Evolutionary conservation across 148 eudicot genomes (phyloP).

Genomic region (Diospyros kaki): DNA sequence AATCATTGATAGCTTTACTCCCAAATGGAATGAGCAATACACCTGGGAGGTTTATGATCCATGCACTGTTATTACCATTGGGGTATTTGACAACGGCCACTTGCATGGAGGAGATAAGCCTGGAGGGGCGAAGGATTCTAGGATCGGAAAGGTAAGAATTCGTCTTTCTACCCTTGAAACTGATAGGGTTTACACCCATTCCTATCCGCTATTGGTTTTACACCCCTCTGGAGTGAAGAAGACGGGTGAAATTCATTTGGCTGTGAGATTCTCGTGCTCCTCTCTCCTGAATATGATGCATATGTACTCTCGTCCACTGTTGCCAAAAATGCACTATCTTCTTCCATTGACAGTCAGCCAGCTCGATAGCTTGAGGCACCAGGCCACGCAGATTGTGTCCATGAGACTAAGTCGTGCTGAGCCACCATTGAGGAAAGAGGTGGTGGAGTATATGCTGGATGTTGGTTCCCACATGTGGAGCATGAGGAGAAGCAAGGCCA

Average conservation of each 20-base stretch:
- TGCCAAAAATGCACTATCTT: slow-evolving; percentile 87
- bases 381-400: slow-evolving; percentile 72
- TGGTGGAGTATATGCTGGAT: slow-evolving; percentile 95
- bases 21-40: slow-evolving; percentile 97
- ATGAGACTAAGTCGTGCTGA: slow-evolving; percentile 64
- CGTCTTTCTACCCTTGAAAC: slow-evolving; percentile 76
- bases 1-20: slow-evolving; percentile 65
- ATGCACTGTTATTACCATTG: slow-evolving; percentile 86
- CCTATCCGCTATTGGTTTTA: slow-evolving; percentile 73
- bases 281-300: slow-evolving; percentile 73
- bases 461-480: slow-evolving; percentile 96
- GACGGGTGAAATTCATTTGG: slow-evolving; percentile 90
- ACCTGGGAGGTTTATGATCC: slow-evolving; percentile 99
- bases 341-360: slow-evolving; percentile 76
- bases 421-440: slow-evolving; percentile 83
- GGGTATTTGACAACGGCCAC: slow-evolving; percentile 72
- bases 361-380: slow-evolving; percentile 70
- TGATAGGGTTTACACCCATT: slow-evolving; percentile 80
- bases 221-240: slow-evolving; percentile 94
- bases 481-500: slow-evolving; percentile 94
- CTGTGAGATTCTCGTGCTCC: slow-evolving; percentile 75
- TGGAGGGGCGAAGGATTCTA: slow-evolving; percentile 44
- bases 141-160: slow-evolving; percentile 88
- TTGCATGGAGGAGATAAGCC: slow-evolving; percentile 44
- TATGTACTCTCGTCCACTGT: slow-evolving; percentile 60